Percentiles rank a stretch among this genome's conserved stretches.
Evolutionary conservation across 108 stramenopile genomes (phyloP).

Genomic region (Schizochytrium sp.): DNA sequence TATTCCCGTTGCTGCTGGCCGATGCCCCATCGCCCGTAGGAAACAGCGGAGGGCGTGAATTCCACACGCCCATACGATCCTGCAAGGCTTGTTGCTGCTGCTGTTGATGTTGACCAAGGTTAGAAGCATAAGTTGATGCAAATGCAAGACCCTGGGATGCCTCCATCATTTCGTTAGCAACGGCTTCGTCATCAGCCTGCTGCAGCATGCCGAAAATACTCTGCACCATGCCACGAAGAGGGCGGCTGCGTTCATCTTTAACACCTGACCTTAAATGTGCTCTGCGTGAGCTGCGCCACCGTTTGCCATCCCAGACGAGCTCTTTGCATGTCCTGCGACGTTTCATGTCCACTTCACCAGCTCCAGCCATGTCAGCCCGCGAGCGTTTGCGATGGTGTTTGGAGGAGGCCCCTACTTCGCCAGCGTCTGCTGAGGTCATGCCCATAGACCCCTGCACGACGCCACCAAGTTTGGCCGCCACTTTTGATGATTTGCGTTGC

Average conservation of each 20-base stretch:
- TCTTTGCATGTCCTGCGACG: not conserved
- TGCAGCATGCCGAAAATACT: constrained; percentile 18
- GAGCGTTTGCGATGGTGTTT: not conserved
- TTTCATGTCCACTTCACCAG: not conserved
- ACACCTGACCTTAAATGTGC: not conserved
- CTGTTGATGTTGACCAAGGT: not conserved
- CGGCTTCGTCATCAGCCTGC: not conserved
- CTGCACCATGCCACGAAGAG: not conserved
- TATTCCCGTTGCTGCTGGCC: not conserved
- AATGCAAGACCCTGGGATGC: not conserved
- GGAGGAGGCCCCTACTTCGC: not conserved
- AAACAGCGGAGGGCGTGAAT: not conserved
- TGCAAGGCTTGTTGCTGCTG: not conserved
- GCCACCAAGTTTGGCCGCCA: too few relatives aligned
- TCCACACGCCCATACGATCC: constrained; percentile 6
- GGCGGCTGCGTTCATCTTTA: constrained; percentile 1
- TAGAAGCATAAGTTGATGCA: not conserved
- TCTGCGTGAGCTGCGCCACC: not conserved
- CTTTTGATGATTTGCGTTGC: too few relatives aligned
- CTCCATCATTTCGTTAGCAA: not conserved
- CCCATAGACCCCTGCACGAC: too few relatives aligned
- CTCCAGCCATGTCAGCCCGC: not conserved
- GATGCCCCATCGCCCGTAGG: not conserved
- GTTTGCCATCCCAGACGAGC: constrained; percentile 45
- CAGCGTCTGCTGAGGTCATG: too few relatives aligned